phyloP scores from a whole-genome alignment of 2,329 filamentous ascomycete genomes.

The Botryotinia globosa region DNA sequence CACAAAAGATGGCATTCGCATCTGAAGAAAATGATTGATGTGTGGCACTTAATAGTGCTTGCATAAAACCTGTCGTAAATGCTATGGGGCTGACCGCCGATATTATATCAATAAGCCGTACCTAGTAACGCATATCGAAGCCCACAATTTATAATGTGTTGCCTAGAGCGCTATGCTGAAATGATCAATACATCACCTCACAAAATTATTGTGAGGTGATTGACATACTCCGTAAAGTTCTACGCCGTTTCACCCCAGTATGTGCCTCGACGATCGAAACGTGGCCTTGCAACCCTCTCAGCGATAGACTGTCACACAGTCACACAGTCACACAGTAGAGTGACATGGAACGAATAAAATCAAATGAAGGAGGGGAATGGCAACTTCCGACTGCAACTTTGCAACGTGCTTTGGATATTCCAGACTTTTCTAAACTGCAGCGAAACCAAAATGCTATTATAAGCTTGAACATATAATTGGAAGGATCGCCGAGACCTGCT shows the following conservation, averaged over 20 bases:
- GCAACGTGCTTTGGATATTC: neutral
- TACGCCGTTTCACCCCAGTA: neutral
- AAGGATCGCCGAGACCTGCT: neutral
- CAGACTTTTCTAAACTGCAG: neutral
- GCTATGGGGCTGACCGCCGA: neutral
- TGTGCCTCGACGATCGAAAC: neutral
- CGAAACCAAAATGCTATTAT: too few relatives aligned
- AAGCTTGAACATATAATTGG: neutral
- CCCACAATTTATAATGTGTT: too few relatives aligned
- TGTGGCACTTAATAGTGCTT: neutral
- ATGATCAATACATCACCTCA: too few relatives aligned
- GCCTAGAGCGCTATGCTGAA: too few relatives aligned
- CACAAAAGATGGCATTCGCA: neutral
- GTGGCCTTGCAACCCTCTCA: neutral
- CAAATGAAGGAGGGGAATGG: neutral
- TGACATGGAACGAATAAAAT: neutral
- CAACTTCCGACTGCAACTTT: neutral
- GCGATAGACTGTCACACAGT: neutral
- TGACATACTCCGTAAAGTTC: neutral
- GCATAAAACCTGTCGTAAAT: neutral
- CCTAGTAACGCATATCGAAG: too few relatives aligned
- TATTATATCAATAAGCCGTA: neutral
- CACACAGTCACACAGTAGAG: neutral
- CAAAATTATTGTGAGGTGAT: too few relatives aligned
- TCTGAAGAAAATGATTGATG: neutral